Evolutionary conservation across 169 alveolate genomes (phyloP).

Genomic region (Cryptosporidium viatorum): DNA sequence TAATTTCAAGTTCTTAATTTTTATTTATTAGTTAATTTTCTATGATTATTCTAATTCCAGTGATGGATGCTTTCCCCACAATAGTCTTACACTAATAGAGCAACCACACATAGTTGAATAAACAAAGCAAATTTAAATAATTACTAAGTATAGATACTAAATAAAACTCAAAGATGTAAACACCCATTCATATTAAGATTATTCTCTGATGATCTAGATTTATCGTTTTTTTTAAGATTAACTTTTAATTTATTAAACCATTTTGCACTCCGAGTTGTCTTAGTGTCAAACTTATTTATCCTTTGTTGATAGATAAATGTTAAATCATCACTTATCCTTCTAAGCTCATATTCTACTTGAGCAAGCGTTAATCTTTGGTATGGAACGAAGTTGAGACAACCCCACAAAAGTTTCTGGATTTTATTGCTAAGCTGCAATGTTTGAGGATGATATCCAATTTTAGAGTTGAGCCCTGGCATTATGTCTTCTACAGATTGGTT

Average conservation of each 20-base stretch:
- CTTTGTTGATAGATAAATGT: neutral
- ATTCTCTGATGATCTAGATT: neutral
- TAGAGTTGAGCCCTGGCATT: neutral
- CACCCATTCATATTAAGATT: neutral
- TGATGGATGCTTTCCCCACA: neutral
- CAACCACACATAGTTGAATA: too few species aligned
- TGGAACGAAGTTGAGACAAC: slow-evolving; percentile 52
- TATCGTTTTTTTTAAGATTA: neutral
- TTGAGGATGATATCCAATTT: neutral
- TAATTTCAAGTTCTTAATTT: too few species aligned
- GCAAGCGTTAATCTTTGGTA: slow-evolving; percentile 59
- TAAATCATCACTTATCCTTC: slow-evolving; percentile 10
- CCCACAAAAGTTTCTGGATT: slow-evolving; percentile 55
- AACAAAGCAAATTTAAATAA: too few species aligned
- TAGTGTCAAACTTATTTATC: neutral
- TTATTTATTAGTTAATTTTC: neutral
- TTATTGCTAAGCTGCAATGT: neutral
- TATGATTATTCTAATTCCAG: too few species aligned
- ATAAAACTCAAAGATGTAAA: too few species aligned
- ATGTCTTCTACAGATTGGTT: slow-evolving; percentile 59
- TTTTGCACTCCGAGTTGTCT: neutral
- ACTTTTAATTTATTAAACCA: neutral
- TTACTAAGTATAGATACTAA: neutral
- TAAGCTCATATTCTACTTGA: slow-evolving; percentile 61
- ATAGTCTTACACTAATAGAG: neutral